Evolutionary conservation across 805 yeast species (phyloP).

Genomic region (Isabelozyma gotoi): DNA sequence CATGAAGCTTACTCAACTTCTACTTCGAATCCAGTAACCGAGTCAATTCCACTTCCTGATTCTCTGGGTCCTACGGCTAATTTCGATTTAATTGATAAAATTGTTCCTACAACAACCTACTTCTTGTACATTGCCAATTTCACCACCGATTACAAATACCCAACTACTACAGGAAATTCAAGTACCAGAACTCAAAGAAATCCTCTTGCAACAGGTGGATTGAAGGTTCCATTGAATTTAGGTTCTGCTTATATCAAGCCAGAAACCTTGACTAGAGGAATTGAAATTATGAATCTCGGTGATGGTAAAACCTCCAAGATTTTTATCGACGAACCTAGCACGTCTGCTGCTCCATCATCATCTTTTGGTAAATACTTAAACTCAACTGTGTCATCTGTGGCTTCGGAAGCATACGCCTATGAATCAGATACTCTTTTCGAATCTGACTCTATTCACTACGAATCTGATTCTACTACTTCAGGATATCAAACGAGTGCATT

Average conservation of each 20-base stretch:
- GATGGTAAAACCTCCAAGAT: neutral
- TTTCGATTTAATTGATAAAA: neutral
- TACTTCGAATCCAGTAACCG: conserved; percentile 1
- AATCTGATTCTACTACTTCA: neutral
- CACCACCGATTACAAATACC: neutral
- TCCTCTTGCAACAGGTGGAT: conserved; percentile 1
- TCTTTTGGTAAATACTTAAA: neutral
- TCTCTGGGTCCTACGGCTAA: neutral
- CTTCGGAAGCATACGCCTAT: too few relatives aligned
- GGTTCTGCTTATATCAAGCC: neutral
- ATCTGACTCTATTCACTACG: too few relatives aligned
- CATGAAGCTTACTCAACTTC: neutral
- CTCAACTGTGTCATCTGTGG: neutral
- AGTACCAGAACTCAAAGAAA: neutral
- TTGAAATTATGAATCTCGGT: neutral
- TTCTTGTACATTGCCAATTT: neutral
- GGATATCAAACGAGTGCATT: too few relatives aligned
- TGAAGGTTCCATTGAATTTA: neutral
- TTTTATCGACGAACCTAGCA: neutral
- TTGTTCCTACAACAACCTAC: neutral
- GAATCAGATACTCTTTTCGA: too few relatives aligned
- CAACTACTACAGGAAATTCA: neutral
- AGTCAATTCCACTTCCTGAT: neutral
- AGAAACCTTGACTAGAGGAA: neutral
- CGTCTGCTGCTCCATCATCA: too few relatives aligned